Evolutionary conservation across 169 alveolate species (phyloP).

Genomic region (Besnoitia besnoiti): DNA sequence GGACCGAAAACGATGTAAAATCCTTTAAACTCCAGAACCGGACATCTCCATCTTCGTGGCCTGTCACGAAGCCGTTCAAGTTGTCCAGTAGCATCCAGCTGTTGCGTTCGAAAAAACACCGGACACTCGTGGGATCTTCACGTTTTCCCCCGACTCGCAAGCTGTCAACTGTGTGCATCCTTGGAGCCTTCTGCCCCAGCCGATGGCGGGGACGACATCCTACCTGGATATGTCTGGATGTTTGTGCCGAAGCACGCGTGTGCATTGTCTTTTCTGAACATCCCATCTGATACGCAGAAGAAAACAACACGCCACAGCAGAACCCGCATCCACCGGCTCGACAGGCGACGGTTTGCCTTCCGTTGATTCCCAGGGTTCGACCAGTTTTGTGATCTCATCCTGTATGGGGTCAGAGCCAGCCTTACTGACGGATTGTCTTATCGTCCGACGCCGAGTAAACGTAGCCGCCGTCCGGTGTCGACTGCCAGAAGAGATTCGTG

Average conservation of each 20-base stretch:
- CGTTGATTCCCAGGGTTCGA: too few relatives aligned
- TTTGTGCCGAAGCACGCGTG: background rate
- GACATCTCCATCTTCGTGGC: constrained; percentile 44
- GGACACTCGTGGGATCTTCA: background rate
- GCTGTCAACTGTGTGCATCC: background rate
- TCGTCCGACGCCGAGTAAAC: constrained; percentile 21
- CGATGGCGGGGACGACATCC: background rate
- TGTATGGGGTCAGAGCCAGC: too few relatives aligned
- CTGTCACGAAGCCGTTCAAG: constrained; percentile 18
- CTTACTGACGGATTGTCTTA: background rate
- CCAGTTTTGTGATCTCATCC: too few relatives aligned
- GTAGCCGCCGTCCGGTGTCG: background rate
- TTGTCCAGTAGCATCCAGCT: constrained; percentile 24
- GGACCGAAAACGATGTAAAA: constrained; percentile 8
- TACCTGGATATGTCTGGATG: constrained; percentile 33
- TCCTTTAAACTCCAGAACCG: constrained; percentile 17
- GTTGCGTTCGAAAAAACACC: background rate
- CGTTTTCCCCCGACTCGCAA: background rate
- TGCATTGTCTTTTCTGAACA: background rate
- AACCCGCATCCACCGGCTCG: too few relatives aligned
- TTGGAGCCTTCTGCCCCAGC: background rate
- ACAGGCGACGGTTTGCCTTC: too few relatives aligned
- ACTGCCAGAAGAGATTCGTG: background rate
- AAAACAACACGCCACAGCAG: background rate
- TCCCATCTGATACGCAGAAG: constrained; percentile 4